Conservation (phyloP, 306 rosid species). For the Psophocarpus tetragonolobus region DNA sequence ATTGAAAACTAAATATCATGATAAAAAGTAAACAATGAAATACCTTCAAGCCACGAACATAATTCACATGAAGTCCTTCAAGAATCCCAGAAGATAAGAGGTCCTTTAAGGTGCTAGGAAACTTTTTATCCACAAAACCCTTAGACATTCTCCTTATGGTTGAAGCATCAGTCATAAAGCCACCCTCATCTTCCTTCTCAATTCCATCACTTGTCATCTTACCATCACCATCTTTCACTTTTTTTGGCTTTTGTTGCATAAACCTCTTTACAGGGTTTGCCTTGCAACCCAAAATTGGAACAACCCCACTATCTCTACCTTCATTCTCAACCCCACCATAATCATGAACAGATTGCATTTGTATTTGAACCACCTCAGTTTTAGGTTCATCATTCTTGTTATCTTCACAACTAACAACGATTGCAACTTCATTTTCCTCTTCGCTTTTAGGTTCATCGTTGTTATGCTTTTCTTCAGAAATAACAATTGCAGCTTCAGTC, state of each 20-base stretch:
- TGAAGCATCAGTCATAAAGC: background rate
- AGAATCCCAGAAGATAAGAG: constrained; percentile 71
- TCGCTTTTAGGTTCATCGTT: background rate
- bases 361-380: background rate
- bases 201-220: background rate
- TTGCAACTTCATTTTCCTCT: too few relatives aligned
- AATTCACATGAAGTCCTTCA: constrained; percentile 66
- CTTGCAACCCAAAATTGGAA: background rate
- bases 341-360: background rate
- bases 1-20: background rate
- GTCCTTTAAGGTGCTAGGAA: constrained; percentile 57
- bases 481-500: background rate
- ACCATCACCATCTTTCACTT: background rate
- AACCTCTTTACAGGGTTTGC: constrained; percentile 40
- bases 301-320: background rate
- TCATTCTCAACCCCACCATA: background rate
- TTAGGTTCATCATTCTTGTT: constrained; percentile 13
- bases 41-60: constrained; percentile 63
- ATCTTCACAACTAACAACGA: constrained; percentile 9
- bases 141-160: constrained; percentile 27
- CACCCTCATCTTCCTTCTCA: background rate
- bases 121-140: constrained; percentile 38
- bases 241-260: constrained; percentile 48
- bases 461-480: constrained; percentile 16
- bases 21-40: background rate